Evolutionary conservation across 2,329 filamentous ascomycete genomes (phyloP), one percentile per base, ranked within the genome.

Genomic region (Fusarium annulatum): DNA sequence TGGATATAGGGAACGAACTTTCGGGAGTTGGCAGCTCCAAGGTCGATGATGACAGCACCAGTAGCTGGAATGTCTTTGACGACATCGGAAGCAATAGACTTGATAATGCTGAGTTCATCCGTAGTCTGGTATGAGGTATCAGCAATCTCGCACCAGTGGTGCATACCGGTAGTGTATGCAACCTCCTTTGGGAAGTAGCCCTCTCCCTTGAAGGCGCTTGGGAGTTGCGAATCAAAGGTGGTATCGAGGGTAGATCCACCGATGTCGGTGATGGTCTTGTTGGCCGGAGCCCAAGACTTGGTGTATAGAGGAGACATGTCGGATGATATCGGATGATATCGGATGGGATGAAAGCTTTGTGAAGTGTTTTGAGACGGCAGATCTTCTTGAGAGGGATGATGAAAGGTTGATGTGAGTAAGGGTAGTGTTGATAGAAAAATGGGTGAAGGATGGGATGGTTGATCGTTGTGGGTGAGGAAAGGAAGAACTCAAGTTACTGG

Each of bases 111-210:
- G 0, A 76, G 36, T 4, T 78, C 76, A 3, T 76, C 59, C 0
- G 63, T 51, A 0, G 77, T 78, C 23, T 78, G 77, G 30, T 77
- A 77, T 0, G 76, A 78, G 0, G 8, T 34, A 5, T 75, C 57
- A 5, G 76, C 67, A 2, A 78, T 73, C 0, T 58, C 34, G 2
- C 45, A 61, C 76, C 76, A 78, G 1, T 72, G 62, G 1, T 72
- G 61, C 76, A 78, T 78, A 0, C 68, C 72, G 1, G 42, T 28
- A 1, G 67, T 75, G 52, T 78, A 78, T 5, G 73, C 76, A 6
- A 78, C 14, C 26, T 78, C 76, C 72, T 78, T 76, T 5, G 76
- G 76, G 34, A 78, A 76, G 45, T 72, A 68, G 1, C 42, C 73
- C 6, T 71, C 14, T 9, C 48, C 21, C 2, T 12, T 19, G 19